Percentiles rank a stretch among this genome's conserved stretches.
phyloP scores from a whole-genome alignment of 441 rosid genomes.

The Manihot esculenta region DNA sequence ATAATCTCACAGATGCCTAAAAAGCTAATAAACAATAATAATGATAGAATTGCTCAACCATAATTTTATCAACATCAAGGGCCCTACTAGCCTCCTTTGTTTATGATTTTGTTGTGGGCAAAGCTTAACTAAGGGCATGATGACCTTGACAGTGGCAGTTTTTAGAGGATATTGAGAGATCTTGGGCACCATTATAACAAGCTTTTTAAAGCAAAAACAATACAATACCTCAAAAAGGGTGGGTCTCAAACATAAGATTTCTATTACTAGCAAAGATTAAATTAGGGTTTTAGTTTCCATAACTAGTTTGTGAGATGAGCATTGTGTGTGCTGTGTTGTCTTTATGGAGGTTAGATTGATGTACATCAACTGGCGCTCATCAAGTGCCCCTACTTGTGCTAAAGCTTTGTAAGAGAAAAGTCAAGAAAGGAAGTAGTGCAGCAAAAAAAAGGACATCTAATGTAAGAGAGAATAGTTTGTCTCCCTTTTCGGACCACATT shows the following conservation, averaged over 20 bases:
- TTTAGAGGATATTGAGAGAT: conserved; percentile 9
- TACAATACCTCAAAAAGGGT: neutral
- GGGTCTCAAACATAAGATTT: conserved; percentile 14
- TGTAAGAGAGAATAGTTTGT: conserved; percentile 15
- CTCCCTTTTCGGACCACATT: conserved; percentile 17
- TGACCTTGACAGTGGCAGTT: conserved; percentile 22
- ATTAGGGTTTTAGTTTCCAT: neutral
- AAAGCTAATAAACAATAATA: neutral
- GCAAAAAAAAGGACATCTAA: conserved; percentile 15
- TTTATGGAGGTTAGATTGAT: conserved; percentile 1
- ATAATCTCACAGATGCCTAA: conserved; percentile 16
- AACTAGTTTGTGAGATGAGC: neutral
- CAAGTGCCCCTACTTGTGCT: conserved; percentile 29
- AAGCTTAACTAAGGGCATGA: conserved; percentile 2
- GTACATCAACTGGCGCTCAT: conserved; percentile 15
- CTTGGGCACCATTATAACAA: neutral
- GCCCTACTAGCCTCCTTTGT: conserved; percentile 8
- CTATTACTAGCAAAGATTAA: conserved; percentile 5
- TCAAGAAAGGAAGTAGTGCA: conserved; percentile 18
- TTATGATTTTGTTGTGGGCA: neutral
- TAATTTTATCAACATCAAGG: conserved; percentile 4
- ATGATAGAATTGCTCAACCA: conserved; percentile 32
- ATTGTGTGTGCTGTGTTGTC: neutral
- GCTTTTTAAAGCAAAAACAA: conserved; percentile 18
- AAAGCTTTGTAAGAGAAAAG: conserved; percentile 12